phyloP scores from a whole-genome alignment of 768 basidiomycete species.

The Boletus bicolor region DNA sequence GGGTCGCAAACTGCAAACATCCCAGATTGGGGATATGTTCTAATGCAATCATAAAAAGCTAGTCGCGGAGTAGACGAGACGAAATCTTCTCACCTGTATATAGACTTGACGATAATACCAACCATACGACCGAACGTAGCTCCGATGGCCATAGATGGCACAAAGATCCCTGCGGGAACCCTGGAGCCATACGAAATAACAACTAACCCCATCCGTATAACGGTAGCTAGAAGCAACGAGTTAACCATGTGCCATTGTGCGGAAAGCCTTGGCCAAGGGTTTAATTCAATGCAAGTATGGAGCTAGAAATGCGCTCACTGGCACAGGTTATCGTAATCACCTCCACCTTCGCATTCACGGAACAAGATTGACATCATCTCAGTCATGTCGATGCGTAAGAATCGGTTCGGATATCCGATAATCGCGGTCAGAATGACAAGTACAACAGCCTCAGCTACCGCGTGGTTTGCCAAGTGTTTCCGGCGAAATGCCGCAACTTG shows the following conservation, averaged over 20 bases:
- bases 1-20: constrained; percentile 90
- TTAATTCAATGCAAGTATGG: constrained; percentile 5
- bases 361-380: constrained; percentile 94
- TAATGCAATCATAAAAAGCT: constrained; percentile 28
- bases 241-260: constrained; percentile 95
- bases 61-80: not conserved
- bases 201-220: constrained; percentile 83
- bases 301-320: constrained; percentile 59
- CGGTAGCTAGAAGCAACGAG: constrained; percentile 85
- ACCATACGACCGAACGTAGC: constrained; percentile 97
- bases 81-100: constrained; percentile 65
- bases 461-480: constrained; percentile 81
- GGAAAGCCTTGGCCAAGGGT: constrained; percentile 53
- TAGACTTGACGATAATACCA: constrained; percentile 92
- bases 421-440: constrained; percentile 88
- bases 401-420: constrained; percentile 91
- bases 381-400: constrained; percentile 96
- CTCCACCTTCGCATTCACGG: constrained; percentile 91
- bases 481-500: constrained; percentile 93
- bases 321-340: constrained; percentile 89
- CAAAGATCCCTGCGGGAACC: constrained; percentile 97
- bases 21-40: constrained; percentile 78
- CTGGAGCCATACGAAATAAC: constrained; percentile 94
- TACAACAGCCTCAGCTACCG: constrained; percentile 83
- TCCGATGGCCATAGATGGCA: constrained; percentile 98